Conservation (phyloP, 2,329 filamentous ascomycete genomes). For the Fusarium cicatricum region DNA sequence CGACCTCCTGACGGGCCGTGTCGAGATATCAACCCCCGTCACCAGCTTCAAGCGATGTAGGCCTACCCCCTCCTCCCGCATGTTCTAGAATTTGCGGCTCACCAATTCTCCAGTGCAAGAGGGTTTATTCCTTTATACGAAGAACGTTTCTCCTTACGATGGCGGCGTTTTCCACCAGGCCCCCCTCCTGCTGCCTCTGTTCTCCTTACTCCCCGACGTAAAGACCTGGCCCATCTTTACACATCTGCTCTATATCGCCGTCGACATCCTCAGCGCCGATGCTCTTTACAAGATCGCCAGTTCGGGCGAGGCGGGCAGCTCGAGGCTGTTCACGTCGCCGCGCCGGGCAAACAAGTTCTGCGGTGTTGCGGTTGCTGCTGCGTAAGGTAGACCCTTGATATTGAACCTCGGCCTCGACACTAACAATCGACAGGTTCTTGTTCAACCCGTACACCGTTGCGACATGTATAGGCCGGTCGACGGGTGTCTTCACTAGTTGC, state of each 20-base stretch:
- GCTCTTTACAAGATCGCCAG: conserved; percentile 82
- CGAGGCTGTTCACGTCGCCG: conserved; percentile 79
- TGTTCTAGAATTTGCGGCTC: neutral
- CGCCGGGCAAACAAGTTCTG: conserved; percentile 79
- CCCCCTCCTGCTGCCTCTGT: conserved; percentile 88
- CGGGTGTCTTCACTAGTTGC: conserved; percentile 86
- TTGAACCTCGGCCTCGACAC: neutral
- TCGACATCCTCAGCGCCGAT: conserved; percentile 84
- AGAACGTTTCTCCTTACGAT: conserved; percentile 97
- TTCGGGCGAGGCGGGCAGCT: conserved; percentile 79
- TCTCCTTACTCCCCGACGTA: conserved; percentile 83
- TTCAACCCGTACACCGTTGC: conserved; percentile 95
- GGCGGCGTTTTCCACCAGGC: conserved; percentile 86
- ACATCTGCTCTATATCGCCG: conserved; percentile 78
- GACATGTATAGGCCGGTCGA: conserved; percentile 89
- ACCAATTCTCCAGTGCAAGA: conserved; percentile 68
- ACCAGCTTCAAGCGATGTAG: conserved; percentile 97
- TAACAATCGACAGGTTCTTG: conserved; percentile 69
- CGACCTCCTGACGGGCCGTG: conserved; percentile 85
- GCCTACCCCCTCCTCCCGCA: conserved; percentile 43
- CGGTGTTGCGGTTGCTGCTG: conserved; percentile 77
- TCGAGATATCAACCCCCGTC: conserved; percentile 96
- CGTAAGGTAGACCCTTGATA: conserved; percentile 59
- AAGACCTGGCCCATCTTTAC: conserved; percentile 74
- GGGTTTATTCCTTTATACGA: conserved; percentile 93